Percentiles rank a stretch among this genome's conserved stretches.
These are phyloP conservation scores for Flaveria brownii DNA, from an alignment of 129 eudicot genomes.

Conservation along the genomic window DNA sequence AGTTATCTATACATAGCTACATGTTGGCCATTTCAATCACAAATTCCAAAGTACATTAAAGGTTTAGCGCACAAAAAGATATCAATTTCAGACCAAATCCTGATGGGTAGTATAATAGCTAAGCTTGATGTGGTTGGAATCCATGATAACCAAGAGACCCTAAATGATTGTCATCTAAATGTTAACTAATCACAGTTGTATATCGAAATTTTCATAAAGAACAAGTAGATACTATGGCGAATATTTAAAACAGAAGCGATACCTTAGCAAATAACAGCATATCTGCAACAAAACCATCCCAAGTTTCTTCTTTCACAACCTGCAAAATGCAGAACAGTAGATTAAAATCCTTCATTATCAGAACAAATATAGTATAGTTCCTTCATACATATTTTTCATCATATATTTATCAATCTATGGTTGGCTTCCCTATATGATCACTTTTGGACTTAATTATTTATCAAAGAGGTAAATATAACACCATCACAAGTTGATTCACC, in stretches of 20 bases:
- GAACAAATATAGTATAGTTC: not conserved
- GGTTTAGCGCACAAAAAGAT: not conserved
- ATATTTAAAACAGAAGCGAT: not conserved
- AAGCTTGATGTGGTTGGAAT: conserved; percentile 12
- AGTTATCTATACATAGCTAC: not conserved
- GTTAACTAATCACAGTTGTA: not conserved
- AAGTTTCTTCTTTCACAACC: conserved; percentile 83
- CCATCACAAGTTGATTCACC: not conserved
- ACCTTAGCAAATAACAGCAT: conserved; percentile 77
- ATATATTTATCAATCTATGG: conserved; percentile 1
- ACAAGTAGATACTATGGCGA: not conserved
- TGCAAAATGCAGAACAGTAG: conserved; percentile 31
- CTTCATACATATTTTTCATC: not conserved
- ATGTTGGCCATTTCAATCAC: not conserved
- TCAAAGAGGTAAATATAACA: not conserved
- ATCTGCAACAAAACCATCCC: conserved; percentile 84
- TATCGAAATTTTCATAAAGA: not conserved
- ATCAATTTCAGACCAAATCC: not conserved
- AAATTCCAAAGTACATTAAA: not conserved
- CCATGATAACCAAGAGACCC: conserved; percentile 10
- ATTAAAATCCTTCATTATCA: not conserved
- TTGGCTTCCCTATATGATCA: not conserved
- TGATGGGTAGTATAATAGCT: not conserved
- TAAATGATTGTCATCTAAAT: not conserved
- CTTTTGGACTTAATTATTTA: not conserved